phyloP scores from a whole-genome alignment of 371 early-diverging fungal genomes.

The Nematocida sp. region DNA sequence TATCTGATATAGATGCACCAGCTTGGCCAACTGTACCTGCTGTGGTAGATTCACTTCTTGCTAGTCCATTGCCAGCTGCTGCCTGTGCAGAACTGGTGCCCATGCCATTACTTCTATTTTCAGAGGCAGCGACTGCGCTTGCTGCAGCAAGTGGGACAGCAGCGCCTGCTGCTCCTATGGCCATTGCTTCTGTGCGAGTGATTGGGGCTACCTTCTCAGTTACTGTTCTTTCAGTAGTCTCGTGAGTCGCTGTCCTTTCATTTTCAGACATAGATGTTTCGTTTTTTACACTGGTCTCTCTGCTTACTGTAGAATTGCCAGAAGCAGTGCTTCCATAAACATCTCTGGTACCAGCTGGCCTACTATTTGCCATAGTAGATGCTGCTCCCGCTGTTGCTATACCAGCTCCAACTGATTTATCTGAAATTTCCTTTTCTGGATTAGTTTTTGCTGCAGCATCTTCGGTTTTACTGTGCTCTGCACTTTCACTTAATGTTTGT shows the following conservation, averaged over 20 bases:
- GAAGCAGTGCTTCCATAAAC: no score
- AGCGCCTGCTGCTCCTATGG: slow-evolving; percentile 17
- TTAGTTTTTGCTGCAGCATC: background rate
- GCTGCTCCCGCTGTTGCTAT: background rate
- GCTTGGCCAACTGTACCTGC: background rate
- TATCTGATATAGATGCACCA: background rate
- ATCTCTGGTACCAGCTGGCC: background rate
- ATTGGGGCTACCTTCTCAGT: slow-evolving; percentile 27
- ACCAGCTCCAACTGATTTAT: background rate
- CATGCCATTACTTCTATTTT: background rate
- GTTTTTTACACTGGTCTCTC: background rate
- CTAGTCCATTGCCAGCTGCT: background rate
- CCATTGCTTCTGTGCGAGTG: slow-evolving; percentile 11
- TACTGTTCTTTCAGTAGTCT: slow-evolving; percentile 15
- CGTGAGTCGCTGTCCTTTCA: slow-evolving; percentile 20
- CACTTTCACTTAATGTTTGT: background rate
- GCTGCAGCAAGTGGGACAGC: background rate
- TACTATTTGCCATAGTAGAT: background rate
- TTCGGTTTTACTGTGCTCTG: background rate
- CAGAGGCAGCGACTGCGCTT: background rate
- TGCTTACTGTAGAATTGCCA: slow-evolving; percentile 5
- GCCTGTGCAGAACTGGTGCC: background rate
- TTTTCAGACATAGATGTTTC: background rate
- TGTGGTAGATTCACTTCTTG: background rate
- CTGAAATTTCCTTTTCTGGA: no score